Base-by-base conservation (phyloP, 1,139 yeast genomes). In the Kluyveromyces marxianus region DNA sequence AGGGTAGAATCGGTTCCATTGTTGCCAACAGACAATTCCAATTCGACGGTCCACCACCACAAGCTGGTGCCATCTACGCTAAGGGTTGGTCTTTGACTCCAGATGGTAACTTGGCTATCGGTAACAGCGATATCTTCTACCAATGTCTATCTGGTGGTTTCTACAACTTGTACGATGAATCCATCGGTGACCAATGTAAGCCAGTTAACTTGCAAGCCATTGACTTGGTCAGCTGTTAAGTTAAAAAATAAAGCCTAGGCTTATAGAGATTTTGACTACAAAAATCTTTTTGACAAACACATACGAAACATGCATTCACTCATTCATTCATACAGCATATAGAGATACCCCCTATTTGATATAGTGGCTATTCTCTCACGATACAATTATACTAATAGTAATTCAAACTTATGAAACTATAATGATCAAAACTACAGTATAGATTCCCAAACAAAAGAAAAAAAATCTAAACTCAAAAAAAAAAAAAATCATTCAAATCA, bases 11-110 rank as follows among this genome's bases (percentile, higher is more conserved):
- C 54, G 92, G 92, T 63, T 79, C 89, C 49, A 83, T 83, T 68
- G 92, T 83, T 59, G 84, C 90, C 52, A 83, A 83, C 81, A 78
- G 83, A 72, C 92, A 83, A 74, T 83, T 83, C 83, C 92, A 83
- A 73, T 83, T 83, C 61, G 92, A 83, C 64, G 90, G 89, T 66
- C 90, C 90, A 56, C 87, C 88, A 69, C 89, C 89, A 59, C 92
- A 83, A 75, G 88, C 89, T 48, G 92, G 90, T 68, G 75, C 88
- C 56, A 79, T 83, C 67, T 82, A 79, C 69, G 90, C 90, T 65
- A 85, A 80, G 51, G 90, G 92, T 55, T 83, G 90, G 90, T 72
- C 83, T 44, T 67, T 81, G 55, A 71, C 80, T 48, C 59, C 65
- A 47, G 82, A 77, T 47, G 87, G 86, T 58, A 62, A 70, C 71